Conservation (phyloP, 2,329 filamentous ascomycete species). For the Stagonosporopsis cucurbitacearum region DNA sequence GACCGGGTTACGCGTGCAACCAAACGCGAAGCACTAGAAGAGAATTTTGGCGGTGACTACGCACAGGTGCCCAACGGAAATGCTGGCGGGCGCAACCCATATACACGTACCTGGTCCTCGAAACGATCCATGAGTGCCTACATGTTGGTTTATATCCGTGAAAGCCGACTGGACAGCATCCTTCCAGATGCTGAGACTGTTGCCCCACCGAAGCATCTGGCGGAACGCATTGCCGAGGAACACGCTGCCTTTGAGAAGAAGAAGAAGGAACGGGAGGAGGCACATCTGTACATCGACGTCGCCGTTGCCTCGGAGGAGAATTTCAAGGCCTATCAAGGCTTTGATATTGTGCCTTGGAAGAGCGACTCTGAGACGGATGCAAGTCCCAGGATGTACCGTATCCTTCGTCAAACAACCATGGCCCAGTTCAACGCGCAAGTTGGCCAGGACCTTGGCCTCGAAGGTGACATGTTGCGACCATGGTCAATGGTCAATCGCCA, state of each 20-base stretch:
- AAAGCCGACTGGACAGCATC: slow-evolving; percentile 82
- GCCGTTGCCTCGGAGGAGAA: slow-evolving; percentile 82
- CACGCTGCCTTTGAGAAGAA: slow-evolving; percentile 75
- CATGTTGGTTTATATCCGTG: slow-evolving; percentile 97
- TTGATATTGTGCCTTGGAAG: slow-evolving; percentile 71
- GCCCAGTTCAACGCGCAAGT: slow-evolving; percentile 75
- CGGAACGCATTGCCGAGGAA: slow-evolving; percentile 81
- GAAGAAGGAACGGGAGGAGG: slow-evolving; percentile 89
- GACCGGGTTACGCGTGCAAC: slow-evolving; percentile 96
- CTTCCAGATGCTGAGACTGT: slow-evolving; percentile 76
- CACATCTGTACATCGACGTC: slow-evolving; percentile 88
- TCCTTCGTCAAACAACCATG: slow-evolving; percentile 77
- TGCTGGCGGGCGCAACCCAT: slow-evolving; percentile 67
- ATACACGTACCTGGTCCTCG: slow-evolving; percentile 67
- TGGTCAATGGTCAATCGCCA: slow-evolving; percentile 99
- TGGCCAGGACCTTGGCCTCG: slow-evolving; percentile 71
- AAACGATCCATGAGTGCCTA: slow-evolving; percentile 87
- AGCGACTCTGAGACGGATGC: slow-evolving; percentile 67
- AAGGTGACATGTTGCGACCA: slow-evolving; percentile 75
- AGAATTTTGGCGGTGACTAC: slow-evolving; percentile 95
- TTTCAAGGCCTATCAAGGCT: slow-evolving; percentile 81
- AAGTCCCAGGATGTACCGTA: slow-evolving; percentile 73
- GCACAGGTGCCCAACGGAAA: slow-evolving; percentile 61
- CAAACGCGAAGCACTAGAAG: slow-evolving; percentile 87
- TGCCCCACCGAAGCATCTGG: slow-evolving; percentile 82